Percentiles rank a stretch among this genome's conserved stretches.
These are phyloP conservation scores for Periglandula ipomoeae DNA, from an alignment of 2,329 filamentous ascomycete genomes.

Conservation along the genomic window DNA sequence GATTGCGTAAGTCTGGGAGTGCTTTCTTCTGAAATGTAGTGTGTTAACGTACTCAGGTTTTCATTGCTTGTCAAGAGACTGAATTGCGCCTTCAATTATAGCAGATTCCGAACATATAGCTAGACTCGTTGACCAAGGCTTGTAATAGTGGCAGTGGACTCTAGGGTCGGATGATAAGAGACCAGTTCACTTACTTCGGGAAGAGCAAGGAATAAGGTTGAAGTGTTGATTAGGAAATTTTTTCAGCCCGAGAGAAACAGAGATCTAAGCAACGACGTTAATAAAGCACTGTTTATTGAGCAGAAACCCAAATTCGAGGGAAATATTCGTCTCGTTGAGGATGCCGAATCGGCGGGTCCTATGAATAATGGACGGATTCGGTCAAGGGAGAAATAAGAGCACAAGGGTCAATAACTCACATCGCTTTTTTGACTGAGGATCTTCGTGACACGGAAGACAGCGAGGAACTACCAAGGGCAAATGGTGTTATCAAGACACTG, in stretches of 20 bases:
- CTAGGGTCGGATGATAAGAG: too few relatives aligned
- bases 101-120: too few relatives aligned
- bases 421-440: conserved; percentile 16
- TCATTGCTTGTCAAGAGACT: background rate
- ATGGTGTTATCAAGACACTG: conserved; percentile 43
- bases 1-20: conserved; percentile 25
- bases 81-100: too few relatives aligned
- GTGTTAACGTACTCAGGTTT: background rate
- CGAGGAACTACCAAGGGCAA: conserved; percentile 25
- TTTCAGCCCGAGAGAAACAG: background rate
- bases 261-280: background rate
- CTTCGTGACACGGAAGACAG: conserved; percentile 21
- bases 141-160: background rate
- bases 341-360: background rate
- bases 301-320: background rate
- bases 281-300: background rate
- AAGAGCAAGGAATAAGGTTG: conserved; percentile 24
- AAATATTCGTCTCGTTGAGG: background rate
- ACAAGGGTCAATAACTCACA: conserved; percentile 13
- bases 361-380: background rate
- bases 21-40: conserved; percentile 8
- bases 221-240: conserved; percentile 14
- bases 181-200: conserved; percentile 14
- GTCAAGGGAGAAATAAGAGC: background rate
- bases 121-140: too few relatives aligned